phyloP scores from a whole-genome alignment of 805 yeast species.

The Wickerhamiella brachini region DNA sequence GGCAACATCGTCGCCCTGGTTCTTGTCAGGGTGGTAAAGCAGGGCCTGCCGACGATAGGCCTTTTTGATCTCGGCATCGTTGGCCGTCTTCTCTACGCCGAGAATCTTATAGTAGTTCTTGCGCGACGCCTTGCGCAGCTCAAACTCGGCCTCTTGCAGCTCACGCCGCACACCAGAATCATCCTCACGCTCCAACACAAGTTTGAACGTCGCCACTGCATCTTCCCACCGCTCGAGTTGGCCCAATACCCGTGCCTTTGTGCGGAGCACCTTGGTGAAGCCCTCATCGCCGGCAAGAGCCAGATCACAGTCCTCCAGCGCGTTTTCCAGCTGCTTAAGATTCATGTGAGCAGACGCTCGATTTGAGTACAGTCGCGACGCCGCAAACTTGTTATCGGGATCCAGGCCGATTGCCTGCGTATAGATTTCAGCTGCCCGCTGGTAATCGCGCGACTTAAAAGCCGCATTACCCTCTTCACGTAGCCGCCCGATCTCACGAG shows the following conservation, averaged over 20 bases:
- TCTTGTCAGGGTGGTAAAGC: conserved; percentile 70
- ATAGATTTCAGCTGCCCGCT: conserved; percentile 55
- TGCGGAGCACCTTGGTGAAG: conserved; percentile 48
- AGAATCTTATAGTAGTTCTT: conserved; percentile 49
- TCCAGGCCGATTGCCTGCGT: conserved; percentile 61
- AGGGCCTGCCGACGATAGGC: conserved; percentile 66
- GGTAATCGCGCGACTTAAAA: conserved; percentile 50
- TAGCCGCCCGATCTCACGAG: conserved; percentile 24
- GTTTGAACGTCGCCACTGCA: conserved; percentile 25
- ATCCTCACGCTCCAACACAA: conserved; percentile 26
- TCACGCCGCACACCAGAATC: conserved; percentile 25
- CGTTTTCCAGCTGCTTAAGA: conserved; percentile 64
- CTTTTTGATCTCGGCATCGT: conserved; percentile 46
- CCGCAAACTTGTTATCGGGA: conserved; percentile 37
- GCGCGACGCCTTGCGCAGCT: conserved; percentile 27
- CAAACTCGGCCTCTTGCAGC: conserved; percentile 29
- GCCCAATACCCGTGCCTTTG: conserved; percentile 28
- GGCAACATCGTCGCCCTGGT: conserved; percentile 50
- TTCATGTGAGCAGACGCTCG: conserved; percentile 79
- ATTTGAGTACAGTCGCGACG: conserved; percentile 49
- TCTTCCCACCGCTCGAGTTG: conserved; percentile 30
- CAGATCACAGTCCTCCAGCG: conserved; percentile 57
- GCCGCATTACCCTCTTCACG: conserved; percentile 50
- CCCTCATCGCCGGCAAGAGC: conserved; percentile 53
- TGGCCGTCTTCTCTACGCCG: conserved; percentile 38